Percentiles rank a stretch among this genome's conserved stretches.
These are phyloP conservation scores for Fusarium virguliforme DNA, from an alignment of 2,329 filamentous ascomycete species.

Conservation along the genomic window DNA sequence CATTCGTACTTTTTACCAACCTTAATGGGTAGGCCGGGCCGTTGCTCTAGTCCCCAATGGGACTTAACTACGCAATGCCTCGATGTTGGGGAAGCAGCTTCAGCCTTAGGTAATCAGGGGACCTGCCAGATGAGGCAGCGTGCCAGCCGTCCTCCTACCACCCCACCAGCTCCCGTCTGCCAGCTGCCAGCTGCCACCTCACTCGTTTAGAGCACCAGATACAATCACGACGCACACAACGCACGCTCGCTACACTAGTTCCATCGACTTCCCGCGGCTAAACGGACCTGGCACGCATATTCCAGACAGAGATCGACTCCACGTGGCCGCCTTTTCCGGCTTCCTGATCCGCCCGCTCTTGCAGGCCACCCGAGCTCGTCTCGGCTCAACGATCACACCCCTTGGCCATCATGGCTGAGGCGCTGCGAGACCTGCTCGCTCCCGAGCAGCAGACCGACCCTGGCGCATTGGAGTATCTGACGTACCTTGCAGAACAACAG, in stretches of 20 bases:
- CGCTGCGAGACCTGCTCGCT: conserved; percentile 56
- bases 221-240: conserved; percentile 5
- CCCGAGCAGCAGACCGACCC: conserved; percentile 61
- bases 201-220: conserved; percentile 34
- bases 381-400: conserved; percentile 12
- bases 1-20: conserved; percentile 14
- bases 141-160: conserved; percentile 29
- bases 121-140: conserved; percentile 19
- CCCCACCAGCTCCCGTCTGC: conserved; percentile 35
- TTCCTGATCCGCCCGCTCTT: conserved; percentile 16
- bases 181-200: conserved; percentile 40
- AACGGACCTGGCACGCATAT: neutral
- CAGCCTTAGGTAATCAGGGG: conserved; percentile 31
- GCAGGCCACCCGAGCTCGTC: neutral
- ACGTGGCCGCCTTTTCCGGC: neutral
- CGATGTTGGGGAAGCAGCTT: conserved; percentile 12
- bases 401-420: conserved; percentile 55
- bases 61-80: neutral
- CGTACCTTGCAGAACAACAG: conserved; percentile 82
- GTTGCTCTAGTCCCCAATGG: conserved; percentile 8
- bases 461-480: conserved; percentile 79
- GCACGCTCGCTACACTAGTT: conserved; percentile 11
- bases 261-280: conserved; percentile 14
- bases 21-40: neutral
- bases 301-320: neutral